These are phyloP conservation scores for Fonsecaea pugnacius DNA, from an alignment of 2,329 filamentous ascomycete species.

Conservation along the genomic window DNA sequence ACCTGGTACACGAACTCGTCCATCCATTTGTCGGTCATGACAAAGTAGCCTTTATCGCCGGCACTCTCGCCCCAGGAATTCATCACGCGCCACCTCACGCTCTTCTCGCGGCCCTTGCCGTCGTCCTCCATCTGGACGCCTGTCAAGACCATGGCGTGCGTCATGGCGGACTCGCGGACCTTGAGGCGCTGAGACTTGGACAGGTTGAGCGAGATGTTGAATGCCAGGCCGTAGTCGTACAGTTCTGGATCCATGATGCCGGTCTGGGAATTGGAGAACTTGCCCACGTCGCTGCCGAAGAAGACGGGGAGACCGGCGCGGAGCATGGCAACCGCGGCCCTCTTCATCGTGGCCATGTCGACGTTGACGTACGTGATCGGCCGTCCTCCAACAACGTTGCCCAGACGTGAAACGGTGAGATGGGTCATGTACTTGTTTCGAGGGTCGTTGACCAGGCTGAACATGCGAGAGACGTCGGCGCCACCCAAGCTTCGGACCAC, in stretches of 20 bases:
- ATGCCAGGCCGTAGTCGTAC: constrained; percentile 80
- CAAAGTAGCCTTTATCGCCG: constrained; percentile 82
- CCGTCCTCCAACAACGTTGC: constrained; percentile 78
- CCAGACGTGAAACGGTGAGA: constrained; percentile 76
- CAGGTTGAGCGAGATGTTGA: constrained; percentile 74
- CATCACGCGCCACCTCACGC: constrained; percentile 81
- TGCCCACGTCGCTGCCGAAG: constrained; percentile 86
- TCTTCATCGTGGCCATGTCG: constrained; percentile 72
- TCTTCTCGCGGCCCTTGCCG: constrained; percentile 57
- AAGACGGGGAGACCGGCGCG: constrained; percentile 79
- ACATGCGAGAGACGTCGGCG: constrained; percentile 68
- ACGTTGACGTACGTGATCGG: constrained; percentile 84
- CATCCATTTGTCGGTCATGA: constrained; percentile 84
- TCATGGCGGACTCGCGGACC: constrained; percentile 80
- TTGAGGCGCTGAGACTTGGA: constrained; percentile 74
- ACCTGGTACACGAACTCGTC: constrained; percentile 84
- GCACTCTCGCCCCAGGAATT: constrained; percentile 76
- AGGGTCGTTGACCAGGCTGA: constrained; percentile 85
- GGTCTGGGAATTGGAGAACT: constrained; percentile 69
- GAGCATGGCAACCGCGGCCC: constrained; percentile 75
- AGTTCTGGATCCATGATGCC: constrained; percentile 82
- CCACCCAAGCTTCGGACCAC: constrained; percentile 62
- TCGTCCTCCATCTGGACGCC: constrained; percentile 74
- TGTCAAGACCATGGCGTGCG: constrained; percentile 89
- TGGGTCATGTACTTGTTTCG: constrained; percentile 73